These are phyloP conservation scores for Mycena kentingensis DNA, from an alignment of 768 basidiomycete species.

Conservation along the genomic window DNA sequence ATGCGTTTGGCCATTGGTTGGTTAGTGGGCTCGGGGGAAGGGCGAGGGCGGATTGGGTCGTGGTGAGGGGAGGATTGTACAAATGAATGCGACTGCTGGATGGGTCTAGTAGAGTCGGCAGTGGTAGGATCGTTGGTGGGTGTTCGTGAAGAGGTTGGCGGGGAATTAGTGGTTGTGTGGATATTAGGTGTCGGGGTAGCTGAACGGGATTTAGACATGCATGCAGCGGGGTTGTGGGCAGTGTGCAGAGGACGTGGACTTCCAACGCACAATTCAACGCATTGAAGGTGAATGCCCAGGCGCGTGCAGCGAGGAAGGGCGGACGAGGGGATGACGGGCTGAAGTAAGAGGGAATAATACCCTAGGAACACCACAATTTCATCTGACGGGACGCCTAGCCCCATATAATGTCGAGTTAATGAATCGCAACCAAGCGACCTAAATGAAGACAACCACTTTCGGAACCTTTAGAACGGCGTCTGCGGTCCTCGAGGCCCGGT, in stretches of 20 bases:
- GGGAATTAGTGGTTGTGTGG: constrained; percentile 37
- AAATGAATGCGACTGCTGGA: too few species aligned
- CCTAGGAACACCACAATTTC: background rate
- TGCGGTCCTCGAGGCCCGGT: background rate
- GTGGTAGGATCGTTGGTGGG: constrained; percentile 39
- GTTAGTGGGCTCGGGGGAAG: constrained; percentile 27
- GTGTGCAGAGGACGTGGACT: background rate
- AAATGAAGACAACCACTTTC: background rate
- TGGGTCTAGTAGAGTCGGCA: constrained; percentile 18
- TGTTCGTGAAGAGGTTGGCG: constrained; percentile 46
- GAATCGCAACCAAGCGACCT: background rate
- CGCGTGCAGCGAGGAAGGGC: background rate
- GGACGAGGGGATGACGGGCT: background rate
- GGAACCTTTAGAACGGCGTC: background rate
- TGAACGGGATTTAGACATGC: constrained; percentile 54
- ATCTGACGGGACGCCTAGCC: constrained; percentile 1
- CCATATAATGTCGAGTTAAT: background rate
- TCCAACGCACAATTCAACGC: constrained; percentile 1
- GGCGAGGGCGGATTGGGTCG: constrained; percentile 26
- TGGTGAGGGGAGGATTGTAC: constrained; percentile 26
- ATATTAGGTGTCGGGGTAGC: constrained; percentile 47
- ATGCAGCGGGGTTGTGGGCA: background rate
- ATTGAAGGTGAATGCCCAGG: background rate
- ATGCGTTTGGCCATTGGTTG: constrained; percentile 48
- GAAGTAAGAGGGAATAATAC: background rate